Conservation (phyloP, 1,284 basidiomycete genomes). For the Pseudozyma pruni region DNA sequence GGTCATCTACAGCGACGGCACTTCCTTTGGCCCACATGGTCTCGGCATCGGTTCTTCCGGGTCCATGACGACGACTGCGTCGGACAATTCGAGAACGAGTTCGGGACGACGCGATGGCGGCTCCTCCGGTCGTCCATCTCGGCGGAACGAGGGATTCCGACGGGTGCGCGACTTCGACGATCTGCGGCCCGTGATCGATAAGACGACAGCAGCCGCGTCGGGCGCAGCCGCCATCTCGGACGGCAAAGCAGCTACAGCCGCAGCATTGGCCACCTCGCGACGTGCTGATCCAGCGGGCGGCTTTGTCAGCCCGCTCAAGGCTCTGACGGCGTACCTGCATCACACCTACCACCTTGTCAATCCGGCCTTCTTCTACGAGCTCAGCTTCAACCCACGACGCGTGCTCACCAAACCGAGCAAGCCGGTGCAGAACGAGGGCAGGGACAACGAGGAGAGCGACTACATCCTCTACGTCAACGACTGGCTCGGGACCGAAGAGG, state of each 20-base stretch:
- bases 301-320: slow-evolving; percentile 66
- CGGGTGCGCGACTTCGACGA: slow-evolving; percentile 60
- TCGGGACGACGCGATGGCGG: slow-evolving; percentile 11
- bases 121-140: slow-evolving; percentile 22
- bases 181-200: slow-evolving; percentile 56
- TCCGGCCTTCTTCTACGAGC: slow-evolving; percentile 67
- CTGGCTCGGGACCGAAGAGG: slow-evolving; percentile 66
- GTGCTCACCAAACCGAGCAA: slow-evolving; percentile 67
- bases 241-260: slow-evolving; percentile 48
- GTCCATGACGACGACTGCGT: slow-evolving; percentile 42
- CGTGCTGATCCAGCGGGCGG: slow-evolving; percentile 65
- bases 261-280: slow-evolving; percentile 39
- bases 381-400: slow-evolving; percentile 65
- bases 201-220: slow-evolving; percentile 35
- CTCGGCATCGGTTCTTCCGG: slow-evolving; percentile 37
- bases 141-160: slow-evolving; percentile 57
- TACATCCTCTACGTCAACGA: slow-evolving; percentile 68
- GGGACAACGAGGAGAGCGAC: slow-evolving; percentile 67
- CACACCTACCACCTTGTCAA: slow-evolving; percentile 68
- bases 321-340: slow-evolving; percentile 65
- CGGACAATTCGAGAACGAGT: slow-evolving; percentile 45
- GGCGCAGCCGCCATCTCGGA: slow-evolving; percentile 48
- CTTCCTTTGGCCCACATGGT: slow-evolving; percentile 34
- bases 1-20: slow-evolving; percentile 31
- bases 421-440: slow-evolving; percentile 65